A percentile compares a stretch with the other conserved stretches of the same genome.
Evolutionary conservation across 208 protist genomes (phyloP).

Genomic region (Trypanosoma cruzi): DNA sequence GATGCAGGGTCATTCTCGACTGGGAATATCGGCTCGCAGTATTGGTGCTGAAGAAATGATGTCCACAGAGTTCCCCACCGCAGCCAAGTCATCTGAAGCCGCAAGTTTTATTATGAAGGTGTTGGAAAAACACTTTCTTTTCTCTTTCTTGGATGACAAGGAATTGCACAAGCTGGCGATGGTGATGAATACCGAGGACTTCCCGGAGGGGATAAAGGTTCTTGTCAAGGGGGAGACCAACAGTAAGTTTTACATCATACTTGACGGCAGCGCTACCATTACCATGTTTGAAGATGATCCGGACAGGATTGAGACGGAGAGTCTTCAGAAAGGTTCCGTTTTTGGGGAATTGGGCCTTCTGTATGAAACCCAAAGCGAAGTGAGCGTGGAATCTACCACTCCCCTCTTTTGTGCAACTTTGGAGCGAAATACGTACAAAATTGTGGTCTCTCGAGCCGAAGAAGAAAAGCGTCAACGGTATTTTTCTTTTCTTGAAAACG

Average conservation of each 20-base stretch:
- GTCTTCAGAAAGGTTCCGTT: constrained; percentile 37
- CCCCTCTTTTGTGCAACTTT: constrained; percentile 54
- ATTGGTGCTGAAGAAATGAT: constrained; percentile 49
- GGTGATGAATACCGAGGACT: constrained; percentile 60
- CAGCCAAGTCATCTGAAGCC: constrained; percentile 64
- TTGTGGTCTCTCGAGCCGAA: constrained; percentile 53
- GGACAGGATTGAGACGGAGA: constrained; percentile 11
- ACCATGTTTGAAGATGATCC: constrained; percentile 18
- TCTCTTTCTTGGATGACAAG: constrained; percentile 71
- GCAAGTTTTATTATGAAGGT: constrained; percentile 46
- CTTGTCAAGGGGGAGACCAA: constrained; percentile 38
- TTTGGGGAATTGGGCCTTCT: constrained; percentile 64
- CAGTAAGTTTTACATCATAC: constrained; percentile 70
- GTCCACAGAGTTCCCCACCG: constrained; percentile 42
- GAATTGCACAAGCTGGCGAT: constrained; percentile 52
- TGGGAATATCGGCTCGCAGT: constrained; percentile 47
- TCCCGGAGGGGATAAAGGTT: constrained; percentile 33
- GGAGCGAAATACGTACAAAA: constrained; percentile 73
- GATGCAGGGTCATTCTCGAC: constrained; percentile 56
- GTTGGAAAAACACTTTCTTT: constrained; percentile 71
- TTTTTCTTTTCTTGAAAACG: constrained; percentile 44
- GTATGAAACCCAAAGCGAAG: constrained; percentile 48
- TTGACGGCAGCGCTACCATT: constrained; percentile 52
- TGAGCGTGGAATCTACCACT: constrained; percentile 35
- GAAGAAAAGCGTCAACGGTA: constrained; percentile 61